phyloP scores from a whole-genome alignment of 1,284 basidiomycete species.

The Ustilago trichophora region DNA sequence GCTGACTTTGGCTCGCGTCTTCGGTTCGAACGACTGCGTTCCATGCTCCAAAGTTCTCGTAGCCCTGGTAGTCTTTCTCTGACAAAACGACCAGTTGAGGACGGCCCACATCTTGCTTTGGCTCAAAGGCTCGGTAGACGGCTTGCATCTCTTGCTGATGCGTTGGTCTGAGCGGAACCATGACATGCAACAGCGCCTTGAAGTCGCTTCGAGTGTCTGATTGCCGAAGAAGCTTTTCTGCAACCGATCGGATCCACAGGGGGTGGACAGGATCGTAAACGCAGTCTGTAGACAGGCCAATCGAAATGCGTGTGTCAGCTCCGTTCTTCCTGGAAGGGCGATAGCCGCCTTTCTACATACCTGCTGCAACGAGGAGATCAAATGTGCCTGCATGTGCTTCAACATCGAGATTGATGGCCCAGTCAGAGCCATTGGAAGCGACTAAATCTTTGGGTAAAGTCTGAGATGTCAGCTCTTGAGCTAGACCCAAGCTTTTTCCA shows the following conservation, averaged over 20 bases:
- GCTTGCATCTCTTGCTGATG: slow-evolving; percentile 52
- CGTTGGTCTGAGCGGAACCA: slow-evolving; percentile 52
- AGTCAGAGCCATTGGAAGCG: neutral
- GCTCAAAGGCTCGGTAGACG: slow-evolving; percentile 49
- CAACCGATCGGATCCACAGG: slow-evolving; percentile 57
- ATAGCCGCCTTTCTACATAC: slow-evolving; percentile 27
- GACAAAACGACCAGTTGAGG: slow-evolving; percentile 20
- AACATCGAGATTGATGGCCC: slow-evolving; percentile 9
- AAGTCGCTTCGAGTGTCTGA: neutral
- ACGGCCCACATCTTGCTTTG: neutral
- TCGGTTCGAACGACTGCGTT: slow-evolving; percentile 18
- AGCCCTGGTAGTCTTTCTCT: slow-evolving; percentile 37
- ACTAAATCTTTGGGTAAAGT: slow-evolving; percentile 32
- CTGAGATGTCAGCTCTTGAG: slow-evolving; percentile 40
- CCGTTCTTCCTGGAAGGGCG: too few relatives aligned
- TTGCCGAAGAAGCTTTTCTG: slow-evolving; percentile 29
- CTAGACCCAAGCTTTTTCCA: neutral
- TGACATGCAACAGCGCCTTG: slow-evolving; percentile 45
- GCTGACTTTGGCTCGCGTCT: slow-evolving; percentile 6
- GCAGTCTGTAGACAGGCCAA: slow-evolving; percentile 43
- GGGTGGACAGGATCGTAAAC: slow-evolving; percentile 60
- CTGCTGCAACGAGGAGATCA: slow-evolving; percentile 55
- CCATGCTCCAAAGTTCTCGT: slow-evolving; percentile 53
- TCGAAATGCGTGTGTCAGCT: too few relatives aligned
- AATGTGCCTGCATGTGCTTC: slow-evolving; percentile 12